These are phyloP conservation scores for Asparagopsis taxiformis DNA, from an alignment of 31 red algal genomes.

Conservation along the genomic window DNA sequence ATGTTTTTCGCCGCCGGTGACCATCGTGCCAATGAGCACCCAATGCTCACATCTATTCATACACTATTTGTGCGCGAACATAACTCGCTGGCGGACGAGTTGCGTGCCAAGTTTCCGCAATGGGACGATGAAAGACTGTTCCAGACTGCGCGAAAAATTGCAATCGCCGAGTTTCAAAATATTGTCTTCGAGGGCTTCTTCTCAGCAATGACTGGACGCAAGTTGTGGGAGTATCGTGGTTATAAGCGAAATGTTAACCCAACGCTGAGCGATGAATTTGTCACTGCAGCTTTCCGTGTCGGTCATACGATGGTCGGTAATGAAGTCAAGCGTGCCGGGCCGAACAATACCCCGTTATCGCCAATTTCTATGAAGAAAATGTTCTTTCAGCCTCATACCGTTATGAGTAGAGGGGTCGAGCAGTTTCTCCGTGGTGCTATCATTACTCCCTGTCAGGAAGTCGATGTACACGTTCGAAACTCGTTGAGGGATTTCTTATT, in stretches of 20 bases:
- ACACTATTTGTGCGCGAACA: slow-evolving; percentile 38
- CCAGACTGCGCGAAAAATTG: slow-evolving; percentile 24
- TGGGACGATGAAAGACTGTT: slow-evolving; percentile 19
- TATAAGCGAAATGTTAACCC: slow-evolving; percentile 20
- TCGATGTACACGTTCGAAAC: slow-evolving; percentile 17
- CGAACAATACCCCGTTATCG: neutral
- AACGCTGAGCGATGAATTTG: slow-evolving; percentile 25
- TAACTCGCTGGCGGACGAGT: slow-evolving; percentile 5
- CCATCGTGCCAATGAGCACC: slow-evolving; percentile 41
- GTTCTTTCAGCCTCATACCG: neutral
- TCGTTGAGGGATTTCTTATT: slow-evolving; percentile 29
- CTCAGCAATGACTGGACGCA: slow-evolving; percentile 2
- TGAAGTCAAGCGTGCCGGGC: neutral
- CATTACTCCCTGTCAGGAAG: neutral
- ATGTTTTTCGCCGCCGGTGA: slow-evolving; percentile 37
- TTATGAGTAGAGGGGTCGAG: slow-evolving; percentile 1
- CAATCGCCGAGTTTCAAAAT: slow-evolving; percentile 22
- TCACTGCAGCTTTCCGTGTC: slow-evolving; percentile 30
- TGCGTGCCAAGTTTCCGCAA: slow-evolving; percentile 7
- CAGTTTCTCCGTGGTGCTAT: slow-evolving; percentile 3
- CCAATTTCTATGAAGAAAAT: neutral
- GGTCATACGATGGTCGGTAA: slow-evolving; percentile 30
- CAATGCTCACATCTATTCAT: slow-evolving; percentile 30
- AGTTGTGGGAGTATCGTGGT: neutral
- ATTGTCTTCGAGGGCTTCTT: slow-evolving; percentile 27